Percentiles rank a stretch among this genome's conserved stretches.
phyloP scores from a whole-genome alignment of 116 monocot genomes.

The Papilionanthe hybrid region DNA sequence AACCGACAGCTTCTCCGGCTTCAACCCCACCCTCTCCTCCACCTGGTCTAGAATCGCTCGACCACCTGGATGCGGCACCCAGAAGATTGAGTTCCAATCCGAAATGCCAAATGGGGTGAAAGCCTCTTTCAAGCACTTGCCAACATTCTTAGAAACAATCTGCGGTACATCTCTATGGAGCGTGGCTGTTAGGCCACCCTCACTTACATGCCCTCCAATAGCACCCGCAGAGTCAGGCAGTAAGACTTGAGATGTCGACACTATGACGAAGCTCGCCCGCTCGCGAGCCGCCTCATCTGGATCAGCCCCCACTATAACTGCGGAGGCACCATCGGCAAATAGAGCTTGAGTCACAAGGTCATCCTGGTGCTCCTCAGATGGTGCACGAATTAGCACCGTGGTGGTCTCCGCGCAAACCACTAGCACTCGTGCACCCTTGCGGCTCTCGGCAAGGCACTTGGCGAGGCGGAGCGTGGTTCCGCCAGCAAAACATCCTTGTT shows the following conservation, averaged over 20 bases:
- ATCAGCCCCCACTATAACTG: constrained; percentile 8
- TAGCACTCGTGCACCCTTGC: constrained; percentile 7
- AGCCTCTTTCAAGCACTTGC: constrained; percentile 1
- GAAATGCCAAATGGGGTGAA: constrained; percentile 3
- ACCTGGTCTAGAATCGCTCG: constrained; percentile 11
- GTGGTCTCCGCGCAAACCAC: constrained; percentile 16
- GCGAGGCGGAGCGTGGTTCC: constrained; percentile 13
- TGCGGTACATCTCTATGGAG: constrained; percentile 5
- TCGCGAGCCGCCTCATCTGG: not conserved
- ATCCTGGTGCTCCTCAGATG: constrained; percentile 11
- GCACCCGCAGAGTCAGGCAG: constrained; percentile 11
- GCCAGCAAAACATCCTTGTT: constrained; percentile 12
- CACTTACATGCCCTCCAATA: constrained; percentile 10
- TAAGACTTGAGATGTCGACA: constrained; percentile 1
- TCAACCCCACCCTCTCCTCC: constrained; percentile 5
- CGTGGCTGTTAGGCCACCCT: not conserved
- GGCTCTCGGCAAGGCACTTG: constrained; percentile 13
- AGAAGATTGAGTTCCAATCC: constrained; percentile 17
- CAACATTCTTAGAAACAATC: constrained; percentile 2
- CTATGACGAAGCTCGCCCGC: not conserved
- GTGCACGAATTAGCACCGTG: constrained; percentile 5
- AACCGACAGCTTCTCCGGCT: not conserved
- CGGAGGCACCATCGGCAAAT: constrained; percentile 13
- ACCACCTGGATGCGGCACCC: constrained; percentile 12
- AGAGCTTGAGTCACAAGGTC: constrained; percentile 8